Base-by-base conservation (phyloP, 495 filamentous ascomycete genomes). In the Delitschia confertaspora region DNA sequence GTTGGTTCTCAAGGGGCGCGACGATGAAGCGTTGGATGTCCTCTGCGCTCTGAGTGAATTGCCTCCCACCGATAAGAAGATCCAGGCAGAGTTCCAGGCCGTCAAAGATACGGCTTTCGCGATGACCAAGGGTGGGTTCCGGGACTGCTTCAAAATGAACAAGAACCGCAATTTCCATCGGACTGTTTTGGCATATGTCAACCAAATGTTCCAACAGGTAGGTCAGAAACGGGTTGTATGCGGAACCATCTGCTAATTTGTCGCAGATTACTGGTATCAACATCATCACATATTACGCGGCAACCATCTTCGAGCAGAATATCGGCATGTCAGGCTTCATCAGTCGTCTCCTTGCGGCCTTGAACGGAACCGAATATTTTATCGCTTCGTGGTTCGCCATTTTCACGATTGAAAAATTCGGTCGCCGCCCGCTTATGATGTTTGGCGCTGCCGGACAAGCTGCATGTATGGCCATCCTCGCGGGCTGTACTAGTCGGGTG, bases 401-500 rank as follows among this genome's bases (percentile, higher is more conserved):
- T 72, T 89, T 71, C 57, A 79, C 82, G 20, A 81, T 94, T 48
- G 86, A 94, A 68, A 76, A 68, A 43, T 75, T 82, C 53, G 85
- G 87, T 43, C 85, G 87, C 60, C 85, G 87, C 38, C 73, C 77
- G 9, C 73, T 93, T 6, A 81, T 94, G 38, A 68, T 94, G 46
- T 82, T 71, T 55, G 87, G 87, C 45, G 85, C 79, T 13, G 58
- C 76, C 9, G 84, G 84, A 48, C 89, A 91, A 84, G 63, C 82
- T 16, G 62, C 86, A 50, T 88, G 81, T 68, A 82, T 91, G 65
- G 88, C 86, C 70, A 75, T 91, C 49, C 77, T 88, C 37, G 86
- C 76, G 55, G 58, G 45, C 27, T 53, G 8, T 40, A 55, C 52
- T 0, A 42, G 36, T 36, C 22, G 22, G 8, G 41, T 36, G 6